These are phyloP conservation scores for Schoenoplectus triqueter DNA, from an alignment of 202 grass and related monocot species.

Conservation along the genomic window DNA sequence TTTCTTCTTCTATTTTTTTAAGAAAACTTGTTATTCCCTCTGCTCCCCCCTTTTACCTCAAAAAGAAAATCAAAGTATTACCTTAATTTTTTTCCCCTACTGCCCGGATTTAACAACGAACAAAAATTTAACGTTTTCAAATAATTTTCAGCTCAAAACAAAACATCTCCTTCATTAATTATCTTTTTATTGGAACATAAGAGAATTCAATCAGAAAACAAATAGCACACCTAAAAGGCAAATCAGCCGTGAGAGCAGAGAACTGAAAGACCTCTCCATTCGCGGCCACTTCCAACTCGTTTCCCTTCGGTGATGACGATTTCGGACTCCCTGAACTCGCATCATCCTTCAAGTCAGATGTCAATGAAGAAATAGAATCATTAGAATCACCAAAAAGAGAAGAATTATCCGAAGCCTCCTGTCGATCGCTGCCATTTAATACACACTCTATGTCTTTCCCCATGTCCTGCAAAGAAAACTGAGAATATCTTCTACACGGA, in stretches of 20 bases:
- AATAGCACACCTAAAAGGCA: slow-evolving; percentile 55
- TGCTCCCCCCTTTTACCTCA: no score
- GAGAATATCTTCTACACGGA: slow-evolving; percentile 14
- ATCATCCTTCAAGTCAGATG: slow-evolving; percentile 51
- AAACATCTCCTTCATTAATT: neutral
- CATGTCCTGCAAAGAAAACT: neutral
- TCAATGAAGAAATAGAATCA: slow-evolving; percentile 48
- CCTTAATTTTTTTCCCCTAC: no score
- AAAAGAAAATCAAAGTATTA: no score
- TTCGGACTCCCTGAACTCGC: slow-evolving; percentile 34
- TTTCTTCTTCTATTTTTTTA: no score
- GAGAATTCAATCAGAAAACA: neutral
- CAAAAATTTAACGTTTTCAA: no score
- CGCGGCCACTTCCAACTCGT: slow-evolving; percentile 30
- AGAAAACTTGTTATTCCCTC: no score
- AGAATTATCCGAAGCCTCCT: slow-evolving; percentile 15
- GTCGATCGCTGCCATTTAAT: neutral
- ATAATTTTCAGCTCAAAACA: neutral
- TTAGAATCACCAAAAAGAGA: slow-evolving; percentile 38
- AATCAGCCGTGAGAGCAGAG: slow-evolving; percentile 52
- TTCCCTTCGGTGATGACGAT: slow-evolving; percentile 20
- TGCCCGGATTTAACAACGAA: no score
- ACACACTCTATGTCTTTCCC: neutral
- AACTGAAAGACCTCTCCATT: slow-evolving; percentile 59
- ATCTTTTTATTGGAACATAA: neutral